Base-by-base conservation (phyloP, 257 asterid genomes). In the Scutellaria baicalensis region DNA sequence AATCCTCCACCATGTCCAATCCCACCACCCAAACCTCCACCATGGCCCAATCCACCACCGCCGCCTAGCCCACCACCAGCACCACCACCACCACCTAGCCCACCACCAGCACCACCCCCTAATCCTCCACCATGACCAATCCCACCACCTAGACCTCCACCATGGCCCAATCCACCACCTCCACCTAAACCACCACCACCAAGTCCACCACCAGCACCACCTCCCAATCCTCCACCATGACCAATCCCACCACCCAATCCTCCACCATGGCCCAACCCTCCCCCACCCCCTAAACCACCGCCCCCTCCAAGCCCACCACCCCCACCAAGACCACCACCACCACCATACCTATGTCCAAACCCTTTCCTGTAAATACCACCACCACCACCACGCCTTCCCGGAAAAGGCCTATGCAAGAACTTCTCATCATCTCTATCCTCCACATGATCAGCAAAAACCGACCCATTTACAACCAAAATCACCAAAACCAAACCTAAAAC, bases 31-130 rank as follows among this genome's bases (percentile, higher is more conserved):
- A 54, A 18, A 0, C 82, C 83, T 16, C 23, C 62, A 0, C 81
- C 85, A 8, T 40, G 65, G 0, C 78, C 84, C 1, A 49, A 3
- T 3, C 79, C 77, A 0, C 72, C 72, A 4, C 85, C 85, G 0
- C 69, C 71, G 0, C 85, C 85, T 1, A 47, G 4, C 0, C 77
- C 83, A 5, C 75, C 75, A 0, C 82, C 79, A 3, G 1, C 21
- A 3, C 79, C 83, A 1, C 63, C 80, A 0, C 86, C 82, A 0
- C 75, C 66, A 1, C 87, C 86, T 0, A 71, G n/a, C 1, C 86
- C 86, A 1, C 86, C 86, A 14, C 72, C 81, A 0, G 70, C 74
- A 0, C 88, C 88, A 0, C 57, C 82, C 1, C 81, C 88, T 0
- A 63, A 48, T 0, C 87, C 87, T 0, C 86, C 82, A 1, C 80